Evolutionary conservation across 1,284 basidiomycete genomes (phyloP), one percentile per base, ranked within the genome.

Genomic region (Marasmius sp.): DNA sequence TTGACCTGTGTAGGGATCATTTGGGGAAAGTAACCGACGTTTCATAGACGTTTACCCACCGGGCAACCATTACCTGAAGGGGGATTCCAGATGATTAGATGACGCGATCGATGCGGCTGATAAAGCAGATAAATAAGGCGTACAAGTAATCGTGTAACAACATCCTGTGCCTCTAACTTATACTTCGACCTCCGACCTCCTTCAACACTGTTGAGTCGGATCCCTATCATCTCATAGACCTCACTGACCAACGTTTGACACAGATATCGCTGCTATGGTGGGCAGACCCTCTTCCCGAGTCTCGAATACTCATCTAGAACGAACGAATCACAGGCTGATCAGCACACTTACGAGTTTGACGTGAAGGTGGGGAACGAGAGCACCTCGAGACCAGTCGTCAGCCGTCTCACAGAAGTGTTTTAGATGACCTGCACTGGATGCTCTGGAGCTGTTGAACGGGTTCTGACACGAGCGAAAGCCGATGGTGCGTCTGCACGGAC

Each of bases 381-480:
- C 63, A 20, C 16, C 22, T 10, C 14, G 12, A 38, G 22, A 11
- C 22, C 27, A 51, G 12, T 20, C 8, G 37, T 8, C 48, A 9
- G 59, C 27, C 20, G 39, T 16, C 22, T 22, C 10, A 49, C 27
- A 55, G 22, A 57, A 34, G 55, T 38, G 48, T 50, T 43, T 11
- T 65, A 93, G 89, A 95, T 95, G 93, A 86, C 88, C 39, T 95
- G 93, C 76, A 70, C 74, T 39, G 93, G 93, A 37, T 95, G 93
- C 78, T 93, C 91, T 36, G 87, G 88, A 20, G 93, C 93, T 41
- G 83, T 95, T 58, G 81, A 78, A 27, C 85, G 91, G 39, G 93
- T 88, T 11, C 79, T 95, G 49, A 78, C 83, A 64, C 92, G 87
- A 75, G 81, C 87, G 4, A 91, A 89, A 75, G 74, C 81, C 1